Evolutionary conservation across 148 eudicot genomes (phyloP), one percentile per base, ranked within the genome.

Genomic region (Camellia granthamiana): DNA sequence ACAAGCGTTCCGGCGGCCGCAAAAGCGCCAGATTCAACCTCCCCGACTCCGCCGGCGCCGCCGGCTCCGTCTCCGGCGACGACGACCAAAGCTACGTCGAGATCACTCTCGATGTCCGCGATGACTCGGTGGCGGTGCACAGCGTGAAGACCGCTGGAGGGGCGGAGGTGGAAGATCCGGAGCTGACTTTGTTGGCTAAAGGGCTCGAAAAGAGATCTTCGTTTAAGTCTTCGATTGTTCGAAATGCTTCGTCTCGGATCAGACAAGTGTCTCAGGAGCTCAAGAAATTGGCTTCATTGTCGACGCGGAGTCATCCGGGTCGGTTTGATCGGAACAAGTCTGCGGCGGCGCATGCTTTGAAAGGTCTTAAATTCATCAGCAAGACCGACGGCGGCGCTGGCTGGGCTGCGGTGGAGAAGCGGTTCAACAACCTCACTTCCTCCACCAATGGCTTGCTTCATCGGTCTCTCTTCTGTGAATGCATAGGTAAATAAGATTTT

Each of bases 91-190:
- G 74, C 13, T 89, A 86, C 46, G 90, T 89, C 11, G 91, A 89
- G 54, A 89, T 87, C 82, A 89, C 90, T 8, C 88, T 89, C 63
- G 91, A 89, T 72, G 88, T 89, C 16, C 83, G 86, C 18, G 91
- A 87, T 1, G 91, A 89, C 83, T 78, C 83, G 5, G 88, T 89
- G 71, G 91, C 88, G 12, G 90, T 89, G 11, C 91, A 89, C 81
- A 89, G 91, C 58, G 88, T 87, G 2, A 89, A 84, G 71, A 72
- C 90, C 3, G 86, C 90, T 4, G 86, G 84, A 3, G 91, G 91
- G 0, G 84, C n/a, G 2, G 83, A 85, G 10, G 67, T 85, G 30
- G 90, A 89, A 52, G 91, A 89, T 51, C 86, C 84, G 0, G 90
- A 89, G 72, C 77, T 89, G 56, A 66, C 85, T 1, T 19, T 83